Conservation (phyloP, 1,284 basidiomycete species). For the Somion occarium region DNA sequence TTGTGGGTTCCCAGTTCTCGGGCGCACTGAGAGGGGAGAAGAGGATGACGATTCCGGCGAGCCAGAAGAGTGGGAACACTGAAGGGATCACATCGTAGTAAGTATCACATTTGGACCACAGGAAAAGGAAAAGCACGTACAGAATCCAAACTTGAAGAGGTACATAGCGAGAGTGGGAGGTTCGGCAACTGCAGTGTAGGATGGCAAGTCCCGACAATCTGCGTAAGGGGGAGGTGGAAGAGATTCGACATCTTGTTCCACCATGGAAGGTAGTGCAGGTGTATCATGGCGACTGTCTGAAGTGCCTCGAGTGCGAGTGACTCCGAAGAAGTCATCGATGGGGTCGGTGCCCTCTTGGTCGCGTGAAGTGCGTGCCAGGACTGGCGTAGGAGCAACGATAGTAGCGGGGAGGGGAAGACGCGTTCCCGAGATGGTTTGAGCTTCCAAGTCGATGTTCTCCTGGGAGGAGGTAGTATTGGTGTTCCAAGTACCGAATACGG, state of each 20-base stretch:
- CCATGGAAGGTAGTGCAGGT: conserved; percentile 4
- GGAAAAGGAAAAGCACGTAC: conserved; percentile 12
- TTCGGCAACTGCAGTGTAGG: conserved; percentile 22
- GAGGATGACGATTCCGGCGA: conserved; percentile 34
- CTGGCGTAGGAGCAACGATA: neutral
- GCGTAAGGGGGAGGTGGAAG: conserved; percentile 23
- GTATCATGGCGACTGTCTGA: conserved; percentile 27
- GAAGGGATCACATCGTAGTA: neutral
- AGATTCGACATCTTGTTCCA: conserved; percentile 5
- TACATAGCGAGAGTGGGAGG: conserved; percentile 29
- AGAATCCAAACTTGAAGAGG: conserved; percentile 30
- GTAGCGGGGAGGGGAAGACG: conserved; percentile 1
- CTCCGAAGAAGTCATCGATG: conserved; percentile 28
- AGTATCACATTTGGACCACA: neutral
- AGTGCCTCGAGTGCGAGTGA: conserved; percentile 19
- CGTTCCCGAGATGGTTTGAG: conserved; percentile 6
- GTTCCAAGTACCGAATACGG: conserved; percentile 3
- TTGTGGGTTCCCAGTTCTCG: conserved; percentile 34
- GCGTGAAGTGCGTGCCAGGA: conserved; percentile 11
- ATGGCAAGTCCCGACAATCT: conserved; percentile 18
- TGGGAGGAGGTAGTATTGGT: neutral
- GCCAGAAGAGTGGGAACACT: conserved; percentile 43
- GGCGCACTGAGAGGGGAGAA: conserved; percentile 33
- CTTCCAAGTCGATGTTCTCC: neutral
- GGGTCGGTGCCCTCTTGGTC: conserved; percentile 17